phyloP scores from a whole-genome alignment of 148 eudicot species.

The Cornus suecica region DNA sequence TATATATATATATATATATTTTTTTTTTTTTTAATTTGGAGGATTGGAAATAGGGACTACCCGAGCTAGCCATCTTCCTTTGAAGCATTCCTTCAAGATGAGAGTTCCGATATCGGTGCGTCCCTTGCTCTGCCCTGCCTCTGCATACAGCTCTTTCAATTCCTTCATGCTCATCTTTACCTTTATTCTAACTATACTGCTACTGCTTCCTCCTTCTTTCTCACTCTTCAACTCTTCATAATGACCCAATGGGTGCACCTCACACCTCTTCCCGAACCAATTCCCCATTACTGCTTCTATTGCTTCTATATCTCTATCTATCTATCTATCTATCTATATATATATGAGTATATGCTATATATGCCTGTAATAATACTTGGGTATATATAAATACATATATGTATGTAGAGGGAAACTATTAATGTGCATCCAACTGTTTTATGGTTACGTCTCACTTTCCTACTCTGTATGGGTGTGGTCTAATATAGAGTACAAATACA shows the following conservation, averaged over 20 bases:
- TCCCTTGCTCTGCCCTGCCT: background rate
- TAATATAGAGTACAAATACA: no score
- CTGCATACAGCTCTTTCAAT: background rate
- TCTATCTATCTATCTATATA: no score
- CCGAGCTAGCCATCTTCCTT: constrained; percentile 1
- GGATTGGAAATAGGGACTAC: background rate
- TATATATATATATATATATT: no score
- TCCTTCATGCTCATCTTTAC: background rate
- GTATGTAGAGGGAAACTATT: no score
- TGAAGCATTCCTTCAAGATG: background rate
- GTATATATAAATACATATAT: no score
- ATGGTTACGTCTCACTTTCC: no score
- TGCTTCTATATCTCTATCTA: background rate
- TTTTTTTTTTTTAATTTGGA: no score
- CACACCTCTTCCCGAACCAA: background rate
- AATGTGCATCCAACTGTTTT: no score
- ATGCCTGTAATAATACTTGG: background rate
- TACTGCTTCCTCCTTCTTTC: no score
- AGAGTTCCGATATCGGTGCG: background rate
- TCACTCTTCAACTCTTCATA: background rate
- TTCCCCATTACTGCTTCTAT: background rate
- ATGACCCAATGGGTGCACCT: background rate
- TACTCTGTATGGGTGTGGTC: no score
- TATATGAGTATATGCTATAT: background rate
- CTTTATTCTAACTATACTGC: background rate